Evolutionary conservation across 2,329 filamentous ascomycete genomes (phyloP), one percentile per base, ranked within the genome.

Genomic region (Boeremia exigua): DNA sequence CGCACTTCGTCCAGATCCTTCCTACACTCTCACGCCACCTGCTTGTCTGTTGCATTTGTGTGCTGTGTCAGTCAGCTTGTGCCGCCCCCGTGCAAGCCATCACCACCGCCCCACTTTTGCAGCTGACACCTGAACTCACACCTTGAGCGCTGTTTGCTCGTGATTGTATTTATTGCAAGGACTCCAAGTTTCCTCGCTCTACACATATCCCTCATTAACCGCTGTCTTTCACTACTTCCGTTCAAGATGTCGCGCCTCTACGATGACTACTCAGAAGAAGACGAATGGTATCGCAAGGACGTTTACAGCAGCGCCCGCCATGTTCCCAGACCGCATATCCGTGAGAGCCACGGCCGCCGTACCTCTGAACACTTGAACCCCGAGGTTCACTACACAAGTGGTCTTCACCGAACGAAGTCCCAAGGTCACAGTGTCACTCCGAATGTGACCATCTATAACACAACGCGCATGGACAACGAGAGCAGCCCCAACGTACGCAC

Each of bases 381-480:
- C 1, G 68, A 74, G 39, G 58, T 57, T 15, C 61, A 64, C 48
- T 73, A 66, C 34, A 58, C 65, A 1, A 60, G 62, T 37, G 71
- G 72, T 37, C 74, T 80, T 14, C 75, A 80, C 45, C 77, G 79
- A 49, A 77, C 77, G 43, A 75, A 78, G 54, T 80, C 78, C 14
- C 73, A 75, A 37, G 79, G 79, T 39, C 73, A 77, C 50, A 61
- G 71, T 23, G 77, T 77, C 12, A 70, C 69, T n/a, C 79, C 79
- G 15, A 75, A 77, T 42, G 75, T 81, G 59, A 79, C 78, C 62
- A 79, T 80, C 58, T 77, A 78, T 70, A 80, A 80, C 65, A 77
- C 76, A 50, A 74, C 76, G 49, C 70, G 71, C 48, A 73, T 75
- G 58, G 69, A 76, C 58, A 72, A 71, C 48, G 72, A 74, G 38